Percentiles rank a stretch among this genome's conserved stretches.
phyloP scores from a whole-genome alignment of 176 grass and related monocot genomes.

The Cenchrus purpureus region DNA sequence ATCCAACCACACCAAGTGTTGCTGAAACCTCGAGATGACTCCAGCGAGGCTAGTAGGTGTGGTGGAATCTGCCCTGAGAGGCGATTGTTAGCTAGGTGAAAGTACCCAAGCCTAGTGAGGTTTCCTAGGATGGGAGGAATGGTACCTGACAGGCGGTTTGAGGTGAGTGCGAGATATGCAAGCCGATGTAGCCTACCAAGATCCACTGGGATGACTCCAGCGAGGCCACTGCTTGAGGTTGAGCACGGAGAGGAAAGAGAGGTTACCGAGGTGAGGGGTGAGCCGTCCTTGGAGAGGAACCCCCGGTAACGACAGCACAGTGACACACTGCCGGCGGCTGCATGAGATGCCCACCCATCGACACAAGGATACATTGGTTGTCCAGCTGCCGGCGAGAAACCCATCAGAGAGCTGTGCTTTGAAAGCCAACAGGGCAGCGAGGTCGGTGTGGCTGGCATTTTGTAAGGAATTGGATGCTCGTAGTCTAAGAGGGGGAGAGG shows the following conservation, averaged over 20 bases:
- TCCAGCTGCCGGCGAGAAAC: slow-evolving; percentile 21
- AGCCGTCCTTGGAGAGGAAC: not conserved
- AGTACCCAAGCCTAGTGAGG: not conserved
- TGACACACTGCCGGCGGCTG: not conserved
- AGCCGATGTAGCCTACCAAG: not conserved
- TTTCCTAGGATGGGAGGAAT: slow-evolving; percentile 28
- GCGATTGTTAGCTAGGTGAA: not conserved
- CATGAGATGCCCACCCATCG: not conserved
- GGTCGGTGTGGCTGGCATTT: no score
- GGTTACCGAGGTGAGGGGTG: slow-evolving; percentile 3
- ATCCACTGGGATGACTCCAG: not conserved
- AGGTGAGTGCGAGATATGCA: not conserved
- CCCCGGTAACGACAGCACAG: not conserved
- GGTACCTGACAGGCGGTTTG: not conserved
- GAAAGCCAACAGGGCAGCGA: slow-evolving; percentile 7
- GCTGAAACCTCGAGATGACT: no score
- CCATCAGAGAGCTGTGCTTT: not conserved
- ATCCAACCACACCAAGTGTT: no score
- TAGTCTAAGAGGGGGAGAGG: no score
- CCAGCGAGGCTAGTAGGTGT: no score
- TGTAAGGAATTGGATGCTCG: no score
- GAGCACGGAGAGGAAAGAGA: slow-evolving; percentile 23
- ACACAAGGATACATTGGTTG: not conserved
- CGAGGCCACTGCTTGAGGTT: slow-evolving; percentile 7
- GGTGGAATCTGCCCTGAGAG: slow-evolving; percentile 14